Percentiles rank a stretch among this genome's conserved stretches.
These are phyloP conservation scores for Chenopodium suecicum DNA, from an alignment of 148 eudicot genomes.

Conservation along the genomic window DNA sequence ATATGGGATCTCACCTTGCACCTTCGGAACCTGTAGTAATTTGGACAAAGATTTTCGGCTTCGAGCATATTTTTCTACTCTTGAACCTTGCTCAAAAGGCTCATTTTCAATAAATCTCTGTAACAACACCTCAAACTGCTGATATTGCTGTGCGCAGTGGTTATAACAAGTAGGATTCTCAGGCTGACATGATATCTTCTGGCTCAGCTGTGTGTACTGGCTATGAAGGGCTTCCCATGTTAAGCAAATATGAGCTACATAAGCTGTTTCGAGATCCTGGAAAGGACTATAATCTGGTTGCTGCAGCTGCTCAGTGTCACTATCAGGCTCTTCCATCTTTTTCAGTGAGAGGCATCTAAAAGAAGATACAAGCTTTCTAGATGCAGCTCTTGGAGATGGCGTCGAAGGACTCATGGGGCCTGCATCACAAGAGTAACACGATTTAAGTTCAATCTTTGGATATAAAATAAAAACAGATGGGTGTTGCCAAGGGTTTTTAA, in stretches of 20 bases:
- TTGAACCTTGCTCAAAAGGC: constrained; percentile 75
- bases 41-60: constrained; percentile 66
- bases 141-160: constrained; percentile 85
- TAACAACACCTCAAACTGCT: constrained; percentile 88
- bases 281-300: constrained; percentile 51
- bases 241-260: constrained; percentile 85
- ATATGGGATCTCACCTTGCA: constrained; percentile 50
- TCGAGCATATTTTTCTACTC: constrained; percentile 81
- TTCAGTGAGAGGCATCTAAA: constrained; percentile 87
- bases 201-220: constrained; percentile 78
- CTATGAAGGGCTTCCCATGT: constrained; percentile 97
- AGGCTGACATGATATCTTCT: constrained; percentile 70
- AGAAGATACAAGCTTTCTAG: constrained; percentile 78
- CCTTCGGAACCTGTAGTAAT: constrained; percentile 82
- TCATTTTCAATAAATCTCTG: constrained; percentile 93
- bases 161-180: constrained; percentile 67
- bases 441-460: not conserved
- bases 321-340: constrained; percentile 58
- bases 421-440: constrained; percentile 24
- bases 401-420: constrained; percentile 54
- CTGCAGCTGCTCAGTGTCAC: constrained; percentile 78
- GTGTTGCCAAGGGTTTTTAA: not conserved
- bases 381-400: constrained; percentile 68
- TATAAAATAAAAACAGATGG: not conserved
- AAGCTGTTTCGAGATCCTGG: constrained; percentile 78